Evolutionary conservation across 805 yeast species (phyloP), one percentile per base, ranked within the genome.

Genomic region (Saturnispora besseyi): DNA sequence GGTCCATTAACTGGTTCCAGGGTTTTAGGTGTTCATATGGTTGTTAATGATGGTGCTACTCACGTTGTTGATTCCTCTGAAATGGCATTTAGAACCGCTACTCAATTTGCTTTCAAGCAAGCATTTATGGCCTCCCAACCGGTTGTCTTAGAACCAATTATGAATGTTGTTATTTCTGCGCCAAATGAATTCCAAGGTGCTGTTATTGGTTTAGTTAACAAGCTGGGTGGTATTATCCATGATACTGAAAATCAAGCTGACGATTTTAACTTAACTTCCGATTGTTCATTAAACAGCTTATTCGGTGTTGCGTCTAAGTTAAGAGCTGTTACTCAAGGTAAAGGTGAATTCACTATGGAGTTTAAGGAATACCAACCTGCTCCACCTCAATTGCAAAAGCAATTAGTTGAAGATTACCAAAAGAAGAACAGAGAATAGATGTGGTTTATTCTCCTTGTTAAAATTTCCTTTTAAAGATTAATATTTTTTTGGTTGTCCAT

Each of bases 31-130:
- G 95, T 84, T 41, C 81, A 81, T 58, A 93, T 93, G 98, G 76
- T 87, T 57, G 80, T 93, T 62, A 85, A 88, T 68, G 99, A 93
- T 74, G 99, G 99, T 83, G 89, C 85, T 57, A 86, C 93, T 49
- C 99, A 93, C 70, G 85, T 87, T 62, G 99, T 93, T 45, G 99
- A 93, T 71, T 90, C 98, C 46, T 87, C 90, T 53, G 99, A 93
- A 73, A 75, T 89, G 71, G 84, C 99, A 6, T 93, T 93, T 78
- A 83, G 88, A 68, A 79, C 95, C 26, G 99, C 99, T 24, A 84
- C 98, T 5, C 77, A 78, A 61, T 83, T 83, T 53, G 99, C 98
- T 10, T 93, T 91, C 77, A 85, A 80, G 64, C 89, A 88, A 65
- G 95, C 96, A 13, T 91, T 93, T 71, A 62, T 84, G 71, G 77